Percentiles rank a stretch among this genome's conserved stretches.
phyloP scores from a whole-genome alignment of 2,329 filamentous ascomycete genomes.

The Aspergillus udagawae region DNA sequence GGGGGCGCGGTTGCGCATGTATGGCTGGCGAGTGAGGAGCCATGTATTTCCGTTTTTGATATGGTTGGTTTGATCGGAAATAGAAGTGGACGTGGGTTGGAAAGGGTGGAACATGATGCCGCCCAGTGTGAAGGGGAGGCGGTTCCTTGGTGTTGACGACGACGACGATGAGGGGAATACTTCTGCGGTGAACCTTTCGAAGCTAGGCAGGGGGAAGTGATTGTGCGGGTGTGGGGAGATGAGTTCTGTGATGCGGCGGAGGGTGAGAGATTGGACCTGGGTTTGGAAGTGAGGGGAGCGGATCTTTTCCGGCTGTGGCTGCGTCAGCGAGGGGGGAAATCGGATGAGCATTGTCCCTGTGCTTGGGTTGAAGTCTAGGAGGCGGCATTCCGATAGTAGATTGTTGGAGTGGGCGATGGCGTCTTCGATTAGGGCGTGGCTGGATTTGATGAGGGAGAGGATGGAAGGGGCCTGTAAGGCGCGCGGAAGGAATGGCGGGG shows the following conservation, averaged over 20 bases:
- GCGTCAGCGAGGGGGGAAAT: conserved; percentile 17
- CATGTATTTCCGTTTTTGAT: conserved; percentile 25
- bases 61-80: not conserved
- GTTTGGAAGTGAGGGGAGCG: not conserved
- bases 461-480: conserved; percentile 66
- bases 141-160: not conserved
- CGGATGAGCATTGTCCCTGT: conserved; percentile 32
- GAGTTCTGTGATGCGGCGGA: conserved; percentile 48
- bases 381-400: conserved; percentile 43
- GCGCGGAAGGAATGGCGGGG: conserved; percentile 57
- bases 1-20: conserved; percentile 25
- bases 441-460: conserved; percentile 55
- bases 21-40: conserved; percentile 37
- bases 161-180: conserved; percentile 36
- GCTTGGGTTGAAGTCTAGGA: conserved; percentile 29
- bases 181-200: conserved; percentile 36
- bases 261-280: conserved; percentile 39
- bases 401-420: conserved; percentile 53
- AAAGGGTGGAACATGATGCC: conserved; percentile 48
- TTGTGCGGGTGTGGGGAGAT: conserved; percentile 44
- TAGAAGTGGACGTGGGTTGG: not conserved
- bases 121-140: conserved; percentile 46
- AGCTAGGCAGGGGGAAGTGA: conserved; percentile 40
- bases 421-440: conserved; percentile 41
- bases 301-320: conserved; percentile 1